A percentile compares a stretch with the other conserved stretches of the same genome.
These are phyloP conservation scores for Termitomyces sp. DNA, from an alignment of 768 basidiomycete genomes.

Conservation along the genomic window DNA sequence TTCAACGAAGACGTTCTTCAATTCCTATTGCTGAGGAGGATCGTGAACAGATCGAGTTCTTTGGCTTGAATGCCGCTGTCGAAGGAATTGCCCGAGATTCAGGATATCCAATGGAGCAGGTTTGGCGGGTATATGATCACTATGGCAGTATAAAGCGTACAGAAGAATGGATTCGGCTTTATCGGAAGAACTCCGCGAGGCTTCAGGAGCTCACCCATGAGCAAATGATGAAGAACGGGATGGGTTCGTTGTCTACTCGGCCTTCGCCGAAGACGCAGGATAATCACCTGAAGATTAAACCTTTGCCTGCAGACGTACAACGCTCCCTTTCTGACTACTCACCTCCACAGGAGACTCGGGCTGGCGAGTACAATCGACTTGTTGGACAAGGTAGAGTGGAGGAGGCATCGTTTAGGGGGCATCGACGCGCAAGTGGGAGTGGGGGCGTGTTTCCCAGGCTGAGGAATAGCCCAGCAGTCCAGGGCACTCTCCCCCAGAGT, in stretches of 20 bases:
- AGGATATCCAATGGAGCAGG: slow-evolving; percentile 34
- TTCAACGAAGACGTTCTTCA: slow-evolving; percentile 3
- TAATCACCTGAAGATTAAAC: slow-evolving; percentile 16
- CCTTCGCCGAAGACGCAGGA: slow-evolving; percentile 4
- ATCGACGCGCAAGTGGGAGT: slow-evolving; percentile 24
- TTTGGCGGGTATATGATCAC: slow-evolving; percentile 28
- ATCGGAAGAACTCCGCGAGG: slow-evolving; percentile 22
- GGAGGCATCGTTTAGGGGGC: slow-evolving; percentile 30
- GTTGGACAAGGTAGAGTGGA: slow-evolving; percentile 26
- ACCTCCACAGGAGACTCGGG: slow-evolving; percentile 22
- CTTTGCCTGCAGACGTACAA: slow-evolving; percentile 10
- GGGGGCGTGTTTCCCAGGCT: slow-evolving; percentile 8
- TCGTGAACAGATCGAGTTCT: slow-evolving; percentile 12
- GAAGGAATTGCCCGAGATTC: slow-evolving; percentile 39
- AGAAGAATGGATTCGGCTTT: slow-evolving; percentile 30
- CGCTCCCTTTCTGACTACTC: slow-evolving; percentile 19
- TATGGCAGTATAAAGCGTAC: slow-evolving; percentile 29
- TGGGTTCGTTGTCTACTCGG: slow-evolving; percentile 4
- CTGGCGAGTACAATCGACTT: slow-evolving; percentile 26
- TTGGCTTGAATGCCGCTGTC: slow-evolving; percentile 22
- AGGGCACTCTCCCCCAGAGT: not conserved
- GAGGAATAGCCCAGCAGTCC: not conserved
- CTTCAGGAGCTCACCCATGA: slow-evolving; percentile 20
- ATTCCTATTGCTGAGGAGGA: slow-evolving; percentile 15
- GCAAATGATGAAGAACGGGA: slow-evolving; percentile 10